phyloP scores from a whole-genome alignment of 2,329 filamentous ascomycete genomes.

The Pseudogymnoascus verrucosus region DNA sequence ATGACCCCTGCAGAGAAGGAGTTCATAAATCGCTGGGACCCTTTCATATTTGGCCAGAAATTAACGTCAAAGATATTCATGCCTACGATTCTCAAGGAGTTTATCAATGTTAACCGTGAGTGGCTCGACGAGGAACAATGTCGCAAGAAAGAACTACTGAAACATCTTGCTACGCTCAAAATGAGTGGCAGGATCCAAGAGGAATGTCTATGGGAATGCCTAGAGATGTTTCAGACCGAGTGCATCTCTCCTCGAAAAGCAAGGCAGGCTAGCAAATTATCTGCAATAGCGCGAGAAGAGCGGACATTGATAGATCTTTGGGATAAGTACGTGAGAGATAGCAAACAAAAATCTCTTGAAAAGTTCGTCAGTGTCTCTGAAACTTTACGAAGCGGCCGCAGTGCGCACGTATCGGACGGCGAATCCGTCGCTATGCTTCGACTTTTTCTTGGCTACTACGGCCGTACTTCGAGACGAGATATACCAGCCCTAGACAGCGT shows the following conservation, averaged over 20 bases:
- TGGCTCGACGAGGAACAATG: conserved; percentile 21
- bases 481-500: neutral
- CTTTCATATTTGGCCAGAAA: conserved; percentile 19
- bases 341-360: neutral
- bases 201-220: conserved; percentile 11
- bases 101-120: conserved; percentile 18
- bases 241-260: neutral
- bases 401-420: neutral
- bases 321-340: neutral
- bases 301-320: neutral
- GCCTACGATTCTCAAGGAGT: conserved; percentile 16
- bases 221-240: conserved; percentile 11
- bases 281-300: neutral
- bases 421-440: neutral
- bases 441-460: neutral
- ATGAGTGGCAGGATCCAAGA: conserved; percentile 17
- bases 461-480: neutral
- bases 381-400: neutral
- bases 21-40: conserved; percentile 25
- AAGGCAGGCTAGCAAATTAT: neutral
- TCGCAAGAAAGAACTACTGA: conserved; percentile 19
- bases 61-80: conserved; percentile 19
- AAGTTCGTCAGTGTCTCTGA: neutral
- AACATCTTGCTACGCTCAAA: conserved; percentile 17
- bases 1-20: conserved; percentile 25